phyloP scores from a whole-genome alignment of 371 early-diverging fungal species.

The Mucor racemosus region DNA sequence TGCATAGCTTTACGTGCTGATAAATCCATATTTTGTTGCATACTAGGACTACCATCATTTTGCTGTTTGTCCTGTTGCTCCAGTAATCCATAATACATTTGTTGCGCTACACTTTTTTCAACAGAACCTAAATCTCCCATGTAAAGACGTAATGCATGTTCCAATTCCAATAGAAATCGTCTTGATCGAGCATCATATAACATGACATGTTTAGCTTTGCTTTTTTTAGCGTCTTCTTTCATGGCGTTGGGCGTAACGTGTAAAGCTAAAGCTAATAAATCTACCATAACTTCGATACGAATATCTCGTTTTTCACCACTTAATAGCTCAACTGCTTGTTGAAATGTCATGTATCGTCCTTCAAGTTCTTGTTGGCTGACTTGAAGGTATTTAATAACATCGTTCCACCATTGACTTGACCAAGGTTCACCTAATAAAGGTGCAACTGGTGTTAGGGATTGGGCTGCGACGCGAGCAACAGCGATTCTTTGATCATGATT shows the following conservation, averaged over 20 bases:
- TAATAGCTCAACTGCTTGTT: constrained; percentile 23
- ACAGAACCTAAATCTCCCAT: constrained; percentile 38
- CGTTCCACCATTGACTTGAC: constrained; percentile 34
- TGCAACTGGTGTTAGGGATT: constrained; percentile 26
- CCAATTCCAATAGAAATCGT: constrained; percentile 37
- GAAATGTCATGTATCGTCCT: constrained; percentile 2
- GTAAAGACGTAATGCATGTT: constrained; percentile 23
- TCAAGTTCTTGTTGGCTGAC: constrained; percentile 31
- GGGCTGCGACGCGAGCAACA: constrained; percentile 31
- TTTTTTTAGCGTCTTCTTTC: constrained; percentile 8
- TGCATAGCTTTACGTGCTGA: constrained; percentile 54
- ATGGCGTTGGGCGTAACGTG: neutral
- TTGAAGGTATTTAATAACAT: constrained; percentile 30
- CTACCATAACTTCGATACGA: constrained; percentile 42
- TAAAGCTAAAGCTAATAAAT: constrained; percentile 35
- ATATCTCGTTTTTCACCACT: constrained; percentile 32
- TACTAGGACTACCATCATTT: constrained; percentile 8
- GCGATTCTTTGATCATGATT: constrained; percentile 27
- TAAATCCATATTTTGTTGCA: constrained; percentile 31
- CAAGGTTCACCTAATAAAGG: constrained; percentile 28
- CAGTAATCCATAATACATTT: constrained; percentile 50
- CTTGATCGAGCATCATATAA: constrained; percentile 51
- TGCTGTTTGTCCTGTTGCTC: constrained; percentile 24
- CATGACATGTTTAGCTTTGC: constrained; percentile 25
- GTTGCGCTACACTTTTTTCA: constrained; percentile 48